Percentiles rank a stretch among this genome's conserved stretches.
Conservation (phyloP, 495 filamentous ascomycete species). For the Mytilinidion resinicola region DNA sequence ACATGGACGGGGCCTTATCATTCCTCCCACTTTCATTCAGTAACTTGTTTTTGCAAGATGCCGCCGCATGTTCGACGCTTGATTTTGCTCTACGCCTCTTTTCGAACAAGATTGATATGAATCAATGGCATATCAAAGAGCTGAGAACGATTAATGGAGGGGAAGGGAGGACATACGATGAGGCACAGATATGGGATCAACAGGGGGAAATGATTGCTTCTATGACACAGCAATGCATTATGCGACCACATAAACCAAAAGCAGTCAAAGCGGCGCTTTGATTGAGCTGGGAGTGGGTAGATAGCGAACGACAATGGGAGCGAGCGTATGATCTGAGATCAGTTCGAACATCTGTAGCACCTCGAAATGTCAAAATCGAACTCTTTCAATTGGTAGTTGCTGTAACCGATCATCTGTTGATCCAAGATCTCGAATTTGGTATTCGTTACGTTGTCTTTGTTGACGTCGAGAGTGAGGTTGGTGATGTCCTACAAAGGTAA, state of each 20-base stretch:
- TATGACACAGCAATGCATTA: constrained; percentile 25
- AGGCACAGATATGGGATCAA: constrained; percentile 19
- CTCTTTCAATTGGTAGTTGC: too few species aligned
- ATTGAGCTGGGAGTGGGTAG: too few species aligned
- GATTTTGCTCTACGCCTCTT: constrained; percentile 24
- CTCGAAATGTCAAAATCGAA: too few species aligned
- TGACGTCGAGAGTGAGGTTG: too few species aligned
- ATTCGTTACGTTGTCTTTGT: too few species aligned
- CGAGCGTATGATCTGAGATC: too few species aligned
- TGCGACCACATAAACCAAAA: constrained; percentile 6
- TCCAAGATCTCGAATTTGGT: too few species aligned
- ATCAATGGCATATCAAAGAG: constrained; percentile 21
- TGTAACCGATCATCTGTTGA: too few species aligned
- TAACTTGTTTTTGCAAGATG: constrained; percentile 18
- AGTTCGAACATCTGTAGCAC: too few species aligned
- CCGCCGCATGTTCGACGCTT: constrained; percentile 7
- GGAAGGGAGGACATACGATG: constrained; percentile 21
- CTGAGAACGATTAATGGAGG: constrained; percentile 2
- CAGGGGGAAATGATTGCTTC: constrained; percentile 11
- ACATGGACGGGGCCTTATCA: constrained; percentile 18
- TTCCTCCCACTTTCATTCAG: constrained; percentile 13
- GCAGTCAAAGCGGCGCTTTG: not conserved
- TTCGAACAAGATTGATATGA: constrained; percentile 6
- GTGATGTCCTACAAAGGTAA: too few species aligned
- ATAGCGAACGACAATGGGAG: too few species aligned